Base-by-base conservation (phyloP, 192 early-diverging fungal species). In the Backusella morwellensis region DNA sequence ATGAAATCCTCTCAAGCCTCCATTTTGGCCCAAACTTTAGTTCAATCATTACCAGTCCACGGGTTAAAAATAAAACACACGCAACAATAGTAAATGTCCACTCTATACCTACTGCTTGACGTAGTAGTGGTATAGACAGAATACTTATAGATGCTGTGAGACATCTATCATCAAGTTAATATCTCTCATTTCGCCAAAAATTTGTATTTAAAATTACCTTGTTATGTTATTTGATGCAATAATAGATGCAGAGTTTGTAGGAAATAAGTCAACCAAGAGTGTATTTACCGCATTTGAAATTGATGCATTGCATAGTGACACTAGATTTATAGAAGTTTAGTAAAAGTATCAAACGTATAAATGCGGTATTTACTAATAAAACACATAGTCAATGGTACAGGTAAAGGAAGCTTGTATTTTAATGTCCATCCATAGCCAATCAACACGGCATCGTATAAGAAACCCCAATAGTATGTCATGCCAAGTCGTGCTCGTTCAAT, bases 401-500 rank as follows among this genome's bases (percentile, higher is more conserved):
- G 41, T 29, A 80, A 14, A 66, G 42, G 75, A 36, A 38, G 42
- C 42, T 76, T 71, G 29, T 44, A 34, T 15, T 68, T 14, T n/a
- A 76, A 19, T 26, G 67, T 56, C 74, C 75, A 80, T 0, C 79
- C 79, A 36, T 80, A 80, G 0, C 34, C 35, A 52, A 76, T 54
- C 15, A 76, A n/a, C 26, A 72, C 3, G 2, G 35, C 14, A 26
- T 75, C 72, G 38, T 72, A 72, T 15, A 76, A 9, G 0, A 72
- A 9, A 34, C 50, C 70, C 40, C 75, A 23, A 4, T 73, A 44
- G 72, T 76, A 77, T 17, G 63, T 36, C 59, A 44, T 35, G 0
- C 72, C 70, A 26, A 81, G 63, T 29, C 75, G 66, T 23, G 67
- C 80, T 36, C 74, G 40, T 44, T 81, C 72, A 1, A 81, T 19